Evolutionary conservation across 192 early-diverging fungal species (phyloP).

Genomic region (Coemansia sp.): DNA sequence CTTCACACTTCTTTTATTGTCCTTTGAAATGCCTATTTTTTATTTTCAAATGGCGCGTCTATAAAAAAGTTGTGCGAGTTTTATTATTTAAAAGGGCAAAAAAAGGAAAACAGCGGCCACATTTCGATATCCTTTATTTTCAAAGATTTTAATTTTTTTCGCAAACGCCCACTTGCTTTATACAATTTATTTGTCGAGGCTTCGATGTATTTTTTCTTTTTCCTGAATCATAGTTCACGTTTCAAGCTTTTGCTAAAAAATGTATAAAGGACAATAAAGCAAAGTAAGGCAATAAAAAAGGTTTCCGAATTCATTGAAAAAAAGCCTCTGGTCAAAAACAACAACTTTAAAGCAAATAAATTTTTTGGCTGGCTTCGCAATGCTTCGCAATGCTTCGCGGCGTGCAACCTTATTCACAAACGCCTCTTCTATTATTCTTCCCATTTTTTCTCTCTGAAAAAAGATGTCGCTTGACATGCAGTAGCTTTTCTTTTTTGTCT

Average conservation of each 20-base stretch:
- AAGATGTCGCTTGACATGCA: too few species aligned
- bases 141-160: slow-evolving; percentile 1
- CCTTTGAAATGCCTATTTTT: too few species aligned
- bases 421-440: too few species aligned
- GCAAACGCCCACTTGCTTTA: not conserved
- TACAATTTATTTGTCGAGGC: not conserved
- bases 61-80: too few species aligned
- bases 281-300: not conserved
- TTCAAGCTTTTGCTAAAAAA: not conserved
- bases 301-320: not conserved
- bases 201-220: not conserved
- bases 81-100: not conserved
- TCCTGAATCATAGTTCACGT: not conserved
- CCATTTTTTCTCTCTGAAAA: too few species aligned
- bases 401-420: too few species aligned
- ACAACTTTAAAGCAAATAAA: not conserved
- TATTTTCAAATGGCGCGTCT: too few species aligned
- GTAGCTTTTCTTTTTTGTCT: too few species aligned
- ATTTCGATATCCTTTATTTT: not conserved
- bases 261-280: not conserved
- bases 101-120: not conserved
- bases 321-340: not conserved
- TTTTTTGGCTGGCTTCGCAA: not conserved
- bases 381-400: not conserved
- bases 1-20: too few species aligned